Conservation (phyloP, 164 flowering plant genomes). For the Nelumbo lutea region DNA sequence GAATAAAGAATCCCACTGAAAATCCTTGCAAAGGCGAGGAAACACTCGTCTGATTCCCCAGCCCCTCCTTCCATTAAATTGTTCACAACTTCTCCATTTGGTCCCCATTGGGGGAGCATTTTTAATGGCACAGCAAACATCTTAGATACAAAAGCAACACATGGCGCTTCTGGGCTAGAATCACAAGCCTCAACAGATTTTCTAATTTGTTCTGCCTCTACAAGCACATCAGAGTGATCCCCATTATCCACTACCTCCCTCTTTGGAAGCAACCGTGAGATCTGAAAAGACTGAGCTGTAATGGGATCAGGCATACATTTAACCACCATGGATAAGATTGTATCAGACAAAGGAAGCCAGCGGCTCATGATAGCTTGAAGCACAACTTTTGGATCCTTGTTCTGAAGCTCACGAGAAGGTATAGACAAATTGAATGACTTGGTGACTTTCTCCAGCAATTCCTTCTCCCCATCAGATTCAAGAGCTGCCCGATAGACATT, state of each 20-base stretch:
- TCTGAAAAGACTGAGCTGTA: slow-evolving; percentile 60
- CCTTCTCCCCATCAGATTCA: slow-evolving; percentile 58
- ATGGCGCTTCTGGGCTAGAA: slow-evolving; percentile 65
- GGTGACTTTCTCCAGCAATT: slow-evolving; percentile 64
- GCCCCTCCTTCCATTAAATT: slow-evolving; percentile 36
- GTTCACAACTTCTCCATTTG: slow-evolving; percentile 44
- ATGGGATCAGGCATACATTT: slow-evolving; percentile 79
- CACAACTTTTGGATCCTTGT: slow-evolving; percentile 75
- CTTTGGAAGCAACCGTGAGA: slow-evolving; percentile 70
- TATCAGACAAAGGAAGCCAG: slow-evolving; percentile 87
- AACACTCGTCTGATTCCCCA: slow-evolving; percentile 75
- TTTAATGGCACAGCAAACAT: slow-evolving; percentile 89
- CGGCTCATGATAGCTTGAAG: slow-evolving; percentile 83
- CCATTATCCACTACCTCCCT: slow-evolving; percentile 35
- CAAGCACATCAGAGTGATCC: slow-evolving; percentile 36
- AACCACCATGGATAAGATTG: slow-evolving; percentile 78
- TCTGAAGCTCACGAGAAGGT: slow-evolving; percentile 74
- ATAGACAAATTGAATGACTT: slow-evolving; percentile 55
- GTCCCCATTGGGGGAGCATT: slow-evolving; percentile 61
- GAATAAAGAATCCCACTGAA: slow-evolving; percentile 73
- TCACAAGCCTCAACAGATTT: slow-evolving; percentile 74
- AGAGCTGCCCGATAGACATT: slow-evolving; percentile 64
- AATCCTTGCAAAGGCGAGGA: slow-evolving; percentile 88
- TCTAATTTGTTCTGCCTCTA: slow-evolving; percentile 66
- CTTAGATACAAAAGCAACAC: slow-evolving; percentile 87